A percentile compares a stretch with the other conserved stretches of the same genome.
Conservation (phyloP, 768 basidiomycete species). For the Hirschioporus abietinus region DNA sequence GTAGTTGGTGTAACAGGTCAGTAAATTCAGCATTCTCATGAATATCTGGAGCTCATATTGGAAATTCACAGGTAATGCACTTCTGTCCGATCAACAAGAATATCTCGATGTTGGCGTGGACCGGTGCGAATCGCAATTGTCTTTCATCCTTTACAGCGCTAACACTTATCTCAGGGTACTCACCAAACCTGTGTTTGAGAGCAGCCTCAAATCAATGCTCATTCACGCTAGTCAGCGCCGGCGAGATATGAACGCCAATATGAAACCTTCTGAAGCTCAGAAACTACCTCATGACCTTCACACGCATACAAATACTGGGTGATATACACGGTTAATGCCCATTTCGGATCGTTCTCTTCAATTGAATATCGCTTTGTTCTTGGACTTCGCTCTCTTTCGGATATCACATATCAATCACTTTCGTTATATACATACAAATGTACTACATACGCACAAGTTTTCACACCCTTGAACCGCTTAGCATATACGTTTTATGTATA, state of each 20-base stretch:
- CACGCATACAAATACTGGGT: no score
- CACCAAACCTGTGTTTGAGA: constrained; percentile 19
- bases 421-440: no score
- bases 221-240: constrained; percentile 1
- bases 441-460: no score
- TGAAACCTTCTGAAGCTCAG: neutral
- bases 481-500: no score
- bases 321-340: no score
- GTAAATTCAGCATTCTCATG: neutral
- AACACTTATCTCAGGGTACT: constrained; percentile 13
- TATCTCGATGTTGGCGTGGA: constrained; percentile 22
- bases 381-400: no score
- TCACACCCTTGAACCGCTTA: no score
- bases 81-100: constrained; percentile 14
- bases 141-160: neutral
- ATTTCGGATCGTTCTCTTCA: no score
- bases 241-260: neutral
- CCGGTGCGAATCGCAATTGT: constrained; percentile 20
- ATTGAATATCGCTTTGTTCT: no score
- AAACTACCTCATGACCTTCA: no score
- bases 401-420: no score
- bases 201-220: constrained; percentile 6
- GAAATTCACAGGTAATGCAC: constrained; percentile 1
- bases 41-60: neutral
- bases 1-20: constrained; percentile 18